phyloP scores from a whole-genome alignment of 1,284 basidiomycete species.

The Paramarasmius palmivorus region DNA sequence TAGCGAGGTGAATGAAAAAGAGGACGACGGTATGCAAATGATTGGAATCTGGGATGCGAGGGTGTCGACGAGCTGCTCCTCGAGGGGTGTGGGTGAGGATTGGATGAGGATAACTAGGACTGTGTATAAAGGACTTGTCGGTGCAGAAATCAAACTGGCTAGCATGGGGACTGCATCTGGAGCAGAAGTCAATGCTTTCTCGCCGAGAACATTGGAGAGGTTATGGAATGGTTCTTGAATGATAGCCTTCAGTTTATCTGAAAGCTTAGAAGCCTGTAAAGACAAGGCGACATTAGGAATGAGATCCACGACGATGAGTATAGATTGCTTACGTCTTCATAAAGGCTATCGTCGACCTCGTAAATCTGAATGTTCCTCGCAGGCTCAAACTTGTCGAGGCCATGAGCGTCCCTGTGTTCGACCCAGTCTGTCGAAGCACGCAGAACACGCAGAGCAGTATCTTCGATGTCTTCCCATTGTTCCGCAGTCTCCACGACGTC shows the following conservation, averaged over 20 bases:
- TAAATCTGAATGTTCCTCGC: conserved; percentile 61
- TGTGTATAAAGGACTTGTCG: conserved; percentile 54
- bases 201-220: conserved; percentile 50
- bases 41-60: conserved; percentile 59
- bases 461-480: conserved; percentile 48
- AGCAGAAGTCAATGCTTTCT: conserved; percentile 46
- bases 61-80: conserved; percentile 33
- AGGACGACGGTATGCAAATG: conserved; percentile 44
- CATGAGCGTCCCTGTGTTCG: conserved; percentile 61
- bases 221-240: conserved; percentile 60
- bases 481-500: conserved; percentile 51
- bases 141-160: conserved; percentile 54
- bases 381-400: conserved; percentile 64
- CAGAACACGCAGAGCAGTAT: conserved; percentile 38
- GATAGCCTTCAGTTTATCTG: not conserved
- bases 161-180: conserved; percentile 27
- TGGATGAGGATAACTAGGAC: conserved; percentile 55
- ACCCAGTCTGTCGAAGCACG: conserved; percentile 70
- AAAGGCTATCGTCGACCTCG: conserved; percentile 46
- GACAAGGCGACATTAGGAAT: conserved; percentile 3
- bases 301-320: conserved; percentile 22
- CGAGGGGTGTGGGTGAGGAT: conserved; percentile 21
- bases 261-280: too few relatives aligned
- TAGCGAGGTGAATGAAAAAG: conserved; percentile 28
- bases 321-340: conserved; percentile 38